Evolutionary conservation across 352 stramenopile species (phyloP), one percentile per base, ranked within the genome.

Genomic region (Phytophthora tentaculata): DNA sequence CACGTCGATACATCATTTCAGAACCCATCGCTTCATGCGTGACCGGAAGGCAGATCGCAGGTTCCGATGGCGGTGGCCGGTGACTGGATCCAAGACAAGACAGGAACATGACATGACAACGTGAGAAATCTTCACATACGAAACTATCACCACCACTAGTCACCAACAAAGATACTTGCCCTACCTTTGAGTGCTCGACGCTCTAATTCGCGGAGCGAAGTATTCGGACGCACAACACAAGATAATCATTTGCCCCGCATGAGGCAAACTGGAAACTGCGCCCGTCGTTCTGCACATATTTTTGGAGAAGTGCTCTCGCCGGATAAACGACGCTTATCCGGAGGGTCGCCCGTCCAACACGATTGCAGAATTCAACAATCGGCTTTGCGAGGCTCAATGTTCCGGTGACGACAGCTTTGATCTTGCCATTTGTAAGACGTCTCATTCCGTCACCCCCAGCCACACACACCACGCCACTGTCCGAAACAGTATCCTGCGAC

Each of bases 181-280:
- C 26, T 54, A 64, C 54, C 55, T 59, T 54, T 32, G 29, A 8
- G 61, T 24, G 13, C 23, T 45, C 17, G 53, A 24, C 16, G 23
- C 44, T 4, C 20, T 61, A 41, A 53, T 5, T 45, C 7, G 24
- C 19, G 12, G 12, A 26, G 22, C 23, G 7, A 24, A 48, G 16
- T 5, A 5, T 8, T 9, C 9, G 28, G 9, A 5, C 28, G 28
- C 5, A 39, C 32, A 14, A 28, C 14, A 1, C 26, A 26, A 61
- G 5, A 58, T 5, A 64, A 7, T 58, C 53, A 61, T 56, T 71
- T 77, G 61, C 52, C 45, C 14, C 20, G 37, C 16, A 49, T 24
- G n/a, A 65, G 29, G 61, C 56, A 71, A 74, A 74, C 61, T 72
- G 60, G 60, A 77, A 77, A 77, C 70, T 77, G 70, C 56, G 51